Conservation (phyloP, 2,329 filamentous ascomycete species). For the Sporothrix brunneoviolacea region DNA sequence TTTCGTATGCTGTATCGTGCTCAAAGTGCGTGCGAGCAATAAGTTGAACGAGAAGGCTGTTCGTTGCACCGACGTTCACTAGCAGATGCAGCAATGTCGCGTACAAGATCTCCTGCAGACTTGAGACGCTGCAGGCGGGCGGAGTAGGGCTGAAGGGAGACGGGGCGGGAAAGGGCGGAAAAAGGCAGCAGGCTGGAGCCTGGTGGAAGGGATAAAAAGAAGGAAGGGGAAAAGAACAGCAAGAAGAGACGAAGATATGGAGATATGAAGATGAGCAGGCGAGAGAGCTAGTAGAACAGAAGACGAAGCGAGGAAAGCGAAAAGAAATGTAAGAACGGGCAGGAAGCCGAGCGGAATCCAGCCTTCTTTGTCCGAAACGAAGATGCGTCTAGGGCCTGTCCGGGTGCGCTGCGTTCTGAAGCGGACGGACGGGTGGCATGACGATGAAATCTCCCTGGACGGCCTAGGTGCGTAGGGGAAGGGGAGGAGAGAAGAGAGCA, state of each 20-base stretch:
- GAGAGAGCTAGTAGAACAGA: neutral
- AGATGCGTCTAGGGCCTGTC: neutral
- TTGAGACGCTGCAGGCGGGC: neutral
- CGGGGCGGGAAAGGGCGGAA: neutral
- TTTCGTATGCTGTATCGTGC: no score
- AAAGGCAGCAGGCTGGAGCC: neutral
- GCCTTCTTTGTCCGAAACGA: conserved; percentile 2
- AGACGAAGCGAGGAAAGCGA: neutral
- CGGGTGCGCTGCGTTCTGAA: neutral
- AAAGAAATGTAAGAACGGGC: no score
- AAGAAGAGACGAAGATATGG: neutral
- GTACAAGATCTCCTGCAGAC: neutral
- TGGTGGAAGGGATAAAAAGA: no score
- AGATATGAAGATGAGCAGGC: no score
- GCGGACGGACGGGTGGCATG: conserved; percentile 3
- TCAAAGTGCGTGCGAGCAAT: no score
- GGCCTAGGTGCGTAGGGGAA: neutral
- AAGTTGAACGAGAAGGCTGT: neutral
- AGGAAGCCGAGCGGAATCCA: no score
- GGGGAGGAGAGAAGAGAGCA: neutral
- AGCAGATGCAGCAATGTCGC: neutral
- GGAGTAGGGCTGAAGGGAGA: neutral
- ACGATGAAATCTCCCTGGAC: conserved; percentile 3
- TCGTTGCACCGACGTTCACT: no score
- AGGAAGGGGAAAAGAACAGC: neutral